phyloP scores from a whole-genome alignment of 2,329 filamentous ascomycete species.

The Fusarium domesticum region DNA sequence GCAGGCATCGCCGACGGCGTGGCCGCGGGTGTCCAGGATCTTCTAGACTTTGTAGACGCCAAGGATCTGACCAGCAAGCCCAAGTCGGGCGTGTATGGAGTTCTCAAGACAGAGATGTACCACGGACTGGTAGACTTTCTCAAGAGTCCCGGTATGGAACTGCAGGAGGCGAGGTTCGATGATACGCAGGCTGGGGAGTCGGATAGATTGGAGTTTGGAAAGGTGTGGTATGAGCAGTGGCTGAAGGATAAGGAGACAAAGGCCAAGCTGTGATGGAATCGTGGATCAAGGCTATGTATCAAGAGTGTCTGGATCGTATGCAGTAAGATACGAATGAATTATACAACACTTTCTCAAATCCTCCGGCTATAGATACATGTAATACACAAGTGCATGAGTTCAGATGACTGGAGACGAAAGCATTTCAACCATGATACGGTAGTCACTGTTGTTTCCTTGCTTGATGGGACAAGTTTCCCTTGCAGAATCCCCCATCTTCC shows the following conservation, averaged over 20 bases:
- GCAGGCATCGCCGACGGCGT: slow-evolving; percentile 66
- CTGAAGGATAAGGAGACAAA: slow-evolving; percentile 40
- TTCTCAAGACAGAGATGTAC: slow-evolving; percentile 75
- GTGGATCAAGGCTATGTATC: no score
- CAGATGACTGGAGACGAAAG: no score
- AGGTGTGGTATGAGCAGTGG: slow-evolving; percentile 50
- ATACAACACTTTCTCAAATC: no score
- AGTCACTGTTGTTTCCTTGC: no score
- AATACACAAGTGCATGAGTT: no score
- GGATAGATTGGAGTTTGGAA: slow-evolving; percentile 43
- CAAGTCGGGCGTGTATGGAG: slow-evolving; percentile 64
- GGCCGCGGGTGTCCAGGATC: slow-evolving; percentile 60
- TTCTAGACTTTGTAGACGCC: slow-evolving; percentile 57
- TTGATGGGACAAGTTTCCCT: no score
- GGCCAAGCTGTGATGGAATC: slow-evolving; percentile 40
- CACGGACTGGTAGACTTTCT: slow-evolving; percentile 60
- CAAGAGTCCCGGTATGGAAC: slow-evolving; percentile 48
- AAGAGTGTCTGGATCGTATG: no score
- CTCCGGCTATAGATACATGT: no score
- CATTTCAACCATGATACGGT: no score
- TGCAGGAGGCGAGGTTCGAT: slow-evolving; percentile 49
- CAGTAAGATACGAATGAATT: no score
- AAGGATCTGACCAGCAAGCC: slow-evolving; percentile 60
- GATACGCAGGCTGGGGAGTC: slow-evolving; percentile 39
- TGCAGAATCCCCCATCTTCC: no score